A percentile compares a stretch with the other conserved stretches of the same genome.
These are phyloP conservation scores for Jamesozyma piceae DNA, from an alignment of 805 yeast species.

Conservation along the genomic window DNA sequence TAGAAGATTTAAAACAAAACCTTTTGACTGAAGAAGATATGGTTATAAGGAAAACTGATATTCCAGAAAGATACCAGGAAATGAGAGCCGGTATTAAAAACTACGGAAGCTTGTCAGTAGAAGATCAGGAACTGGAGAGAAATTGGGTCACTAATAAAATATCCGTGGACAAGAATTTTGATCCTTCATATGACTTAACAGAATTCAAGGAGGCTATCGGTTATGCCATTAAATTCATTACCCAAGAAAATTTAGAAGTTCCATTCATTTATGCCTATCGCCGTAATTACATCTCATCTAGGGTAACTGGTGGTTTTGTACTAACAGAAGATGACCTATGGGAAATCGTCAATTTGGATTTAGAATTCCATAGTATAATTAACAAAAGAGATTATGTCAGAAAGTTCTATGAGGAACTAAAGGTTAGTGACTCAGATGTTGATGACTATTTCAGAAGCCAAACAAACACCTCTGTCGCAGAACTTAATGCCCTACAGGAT, in stretches of 20 bases:
- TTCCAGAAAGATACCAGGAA: slow-evolving; percentile 87
- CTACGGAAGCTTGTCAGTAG: slow-evolving; percentile 54
- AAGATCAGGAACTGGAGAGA: slow-evolving; percentile 63
- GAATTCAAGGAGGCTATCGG: slow-evolving; percentile 65
- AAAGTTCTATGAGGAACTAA: slow-evolving; percentile 44
- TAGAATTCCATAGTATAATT: slow-evolving; percentile 77
- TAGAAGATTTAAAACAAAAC: slow-evolving; percentile 81
- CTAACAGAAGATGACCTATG: slow-evolving; percentile 80
- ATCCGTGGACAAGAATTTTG: slow-evolving; percentile 44
- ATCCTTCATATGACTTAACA: slow-evolving; percentile 30
- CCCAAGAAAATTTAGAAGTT: slow-evolving; percentile 76
- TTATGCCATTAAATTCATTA: slow-evolving; percentile 58
- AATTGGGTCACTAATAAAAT: slow-evolving; percentile 70
- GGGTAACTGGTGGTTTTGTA: slow-evolving; percentile 35
- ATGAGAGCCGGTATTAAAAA: slow-evolving; percentile 54
- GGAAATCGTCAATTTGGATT: slow-evolving; percentile 79
- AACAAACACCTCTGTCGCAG: slow-evolving; percentile 49
- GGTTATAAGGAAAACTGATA: slow-evolving; percentile 71
- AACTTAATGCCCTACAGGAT: slow-evolving; percentile 58
- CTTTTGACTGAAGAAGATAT: slow-evolving; percentile 90
- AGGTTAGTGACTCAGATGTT: slow-evolving; percentile 48
- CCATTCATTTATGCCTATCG: slow-evolving; percentile 95
- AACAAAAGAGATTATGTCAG: slow-evolving; percentile 62
- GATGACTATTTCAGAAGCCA: slow-evolving; percentile 49
- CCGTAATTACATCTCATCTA: slow-evolving; percentile 62